Evolutionary conservation across 2,329 filamentous ascomycete species (phyloP).

Genomic region (Camptophora hylomeconis): DNA sequence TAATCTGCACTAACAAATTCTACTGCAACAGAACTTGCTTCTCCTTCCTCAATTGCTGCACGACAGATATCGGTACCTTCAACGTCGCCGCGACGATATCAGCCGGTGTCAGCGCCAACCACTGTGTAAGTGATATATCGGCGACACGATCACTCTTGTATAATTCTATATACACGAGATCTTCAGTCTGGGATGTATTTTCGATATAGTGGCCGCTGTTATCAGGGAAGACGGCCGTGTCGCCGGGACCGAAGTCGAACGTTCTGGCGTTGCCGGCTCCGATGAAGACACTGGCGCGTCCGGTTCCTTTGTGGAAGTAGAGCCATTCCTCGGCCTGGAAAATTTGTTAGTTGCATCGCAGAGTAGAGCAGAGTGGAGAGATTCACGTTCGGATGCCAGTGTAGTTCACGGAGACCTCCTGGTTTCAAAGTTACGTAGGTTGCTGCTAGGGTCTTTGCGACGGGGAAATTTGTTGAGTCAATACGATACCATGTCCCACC

Average conservation of each 20-base stretch:
- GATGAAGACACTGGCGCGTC: conserved; percentile 51
- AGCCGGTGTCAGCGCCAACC: conserved; percentile 54
- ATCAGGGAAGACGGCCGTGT: conserved; percentile 55
- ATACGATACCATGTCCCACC: conserved; percentile 52
- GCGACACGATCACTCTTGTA: conserved; percentile 55
- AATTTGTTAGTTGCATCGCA: no score
- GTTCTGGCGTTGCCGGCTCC: conserved; percentile 49
- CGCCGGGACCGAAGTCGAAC: conserved; percentile 55
- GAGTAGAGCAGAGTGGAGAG: conserved; percentile 3
- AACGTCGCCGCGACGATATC: conserved; percentile 48
- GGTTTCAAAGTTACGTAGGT: conserved; percentile 53
- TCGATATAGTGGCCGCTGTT: conserved; percentile 56
- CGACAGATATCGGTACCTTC: conserved; percentile 45
- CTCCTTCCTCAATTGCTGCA: conserved; percentile 47
- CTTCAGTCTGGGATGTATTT: conserved; percentile 50
- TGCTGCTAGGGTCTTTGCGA: conserved; percentile 52
- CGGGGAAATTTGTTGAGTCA: conserved; percentile 54
- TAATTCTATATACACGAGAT: conserved; percentile 55
- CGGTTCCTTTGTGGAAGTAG: conserved; percentile 53
- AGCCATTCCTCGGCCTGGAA: conserved; percentile 54
- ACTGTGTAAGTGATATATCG: conserved; percentile 55
- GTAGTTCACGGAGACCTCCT: conserved; percentile 49
- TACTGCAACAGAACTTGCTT: conserved; percentile 42
- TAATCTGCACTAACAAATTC: background rate
- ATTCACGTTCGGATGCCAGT: conserved; percentile 56